Evolutionary conservation across 2,329 filamentous ascomycete genomes (phyloP), one percentile per base, ranked within the genome.

Genomic region (Venturia aucupariae): DNA sequence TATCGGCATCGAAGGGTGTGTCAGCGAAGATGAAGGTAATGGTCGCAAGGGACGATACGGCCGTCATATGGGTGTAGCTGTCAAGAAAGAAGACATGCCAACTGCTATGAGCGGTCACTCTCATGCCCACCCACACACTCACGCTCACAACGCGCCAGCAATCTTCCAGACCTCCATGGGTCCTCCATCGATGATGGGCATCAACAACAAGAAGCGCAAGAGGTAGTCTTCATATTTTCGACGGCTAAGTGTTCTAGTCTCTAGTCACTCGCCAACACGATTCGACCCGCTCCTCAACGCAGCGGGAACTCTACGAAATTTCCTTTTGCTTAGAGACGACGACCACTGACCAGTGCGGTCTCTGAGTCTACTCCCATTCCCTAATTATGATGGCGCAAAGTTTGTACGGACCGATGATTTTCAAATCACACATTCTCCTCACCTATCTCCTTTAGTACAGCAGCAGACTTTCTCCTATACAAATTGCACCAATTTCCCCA

Each of bases 1-100:
- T 24, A 90, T 99, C 70, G 89, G 90, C 65, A 86, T 91, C 66
- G 94, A 97, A 69, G 90, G 93, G 68, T 99, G 94, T 76, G 86
- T 99, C 76, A 97, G 92, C 75, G 94, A 99, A 76, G 94, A 99
- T 71, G 94, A 99, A 77, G 92, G 92, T 68, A 97, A 97, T 75
- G 94, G 93, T 68, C 89, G 94, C 72, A 97, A 97, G 77, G 94
- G 94, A 68, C 88, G 94, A 65, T 97, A 97, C 70, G 85, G 86
- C 66, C 81, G 86, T 65, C 83, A 88, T 73, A 86, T 88, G 86
- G 84, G 86, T 63, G 85, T 88, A 39, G 79, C 85, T 0, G 82
- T 88, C 67, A 87, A 87, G 76, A 86, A 86, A 71, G 73, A 72
- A 22, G 73, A 74, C 7, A 24, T 51, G 51, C 27, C 54, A 13